Base-by-base conservation (phyloP, 176 grass and related monocot genomes). In the Tuctoria greenei region DNA sequence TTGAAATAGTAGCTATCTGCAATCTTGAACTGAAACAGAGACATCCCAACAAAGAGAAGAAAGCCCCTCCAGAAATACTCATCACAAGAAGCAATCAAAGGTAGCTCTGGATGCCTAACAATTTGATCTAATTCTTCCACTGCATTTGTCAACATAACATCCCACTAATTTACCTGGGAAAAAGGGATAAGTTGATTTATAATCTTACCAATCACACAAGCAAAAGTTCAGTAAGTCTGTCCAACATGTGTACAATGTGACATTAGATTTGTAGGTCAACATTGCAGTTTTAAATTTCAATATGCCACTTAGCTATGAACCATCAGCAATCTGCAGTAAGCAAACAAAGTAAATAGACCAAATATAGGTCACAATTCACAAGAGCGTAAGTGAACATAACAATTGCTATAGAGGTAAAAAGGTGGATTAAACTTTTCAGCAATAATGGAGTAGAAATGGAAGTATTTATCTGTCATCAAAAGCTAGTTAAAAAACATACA, bases 111-210 rank as follows among this genome's bases (percentile, higher is more conserved):
- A 86, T 99, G 96, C 47, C 88, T 92, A 54, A 80, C 80, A 64
- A 99, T 95, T n/a, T 11, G 89, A 95, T 92, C 96, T 95, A 79
- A 99, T 99, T 59, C 92, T 99, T 82, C 92, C 96, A 83, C 89
- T 86, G 76, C 96, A 99, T 81, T 92, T 99, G 67, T 92, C 92
- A 85, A 86, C 67, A 88, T 85, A 99, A 80, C 89, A 92, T 51
- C 96, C 96, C 18, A 95, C 4, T 81, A 99, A 77, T 88, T 88
- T 99, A 66, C 96, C 96, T 99, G 82, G 15, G 75, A 63, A 13
- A n/a, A n/a, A 31, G 5, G 21, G 0, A 40, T 36, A 60, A 7
- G 35, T 58, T 61, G 26, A 78, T 36, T 57, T 31, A 37, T 7
- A 66, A 62, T 36, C 37, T 23, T 21, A 64, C 1, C 51, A 68